Base-by-base conservation (phyloP, 345 rosid species). In the Eucalyptus victrix region DNA sequence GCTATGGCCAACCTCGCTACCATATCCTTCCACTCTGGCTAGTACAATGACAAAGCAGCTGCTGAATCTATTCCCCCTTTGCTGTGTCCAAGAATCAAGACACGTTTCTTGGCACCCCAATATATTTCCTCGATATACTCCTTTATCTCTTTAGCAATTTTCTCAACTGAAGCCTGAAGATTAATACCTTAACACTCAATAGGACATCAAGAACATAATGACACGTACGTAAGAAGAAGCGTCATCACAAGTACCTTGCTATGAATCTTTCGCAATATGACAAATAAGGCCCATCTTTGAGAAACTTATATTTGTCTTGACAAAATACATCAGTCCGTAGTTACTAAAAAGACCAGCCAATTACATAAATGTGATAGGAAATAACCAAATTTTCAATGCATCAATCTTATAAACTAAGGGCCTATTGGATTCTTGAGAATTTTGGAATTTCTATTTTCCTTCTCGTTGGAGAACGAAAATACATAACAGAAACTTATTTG, bases 1-100 rank as follows among this genome's bases (percentile, higher is more conserved):
- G 98, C 97, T 89, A 97, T 91, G 83, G 93, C 99, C 90, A 97
- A 92, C 76, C 99, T 98, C 67, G 98, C 97, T 87, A 98, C 99
- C 93, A 96, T 98, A 89, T 97, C 99, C 90, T 96, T 96, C 92
- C 96, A 92, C n/a, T 98, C 98, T 91, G 97, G 90, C 99, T 97
- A 98, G 91, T 96, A 94, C 56, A 98, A 92, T 18, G 99, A 97
- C 86, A 97, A 89, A 89, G 99, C 98, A 93, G 99, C 99, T 12
- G 98, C 99, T 51, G 97, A 94, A 91, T 97, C 99, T 90, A 96
- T 94, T 88, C 99, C 98, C 87, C 99, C 99, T 96, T 98, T 98
- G 93, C 99, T 97, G 93, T 98, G 99, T 72, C 99, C 98, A 87
- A 96, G 96, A 90, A 98, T 95, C 93, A 98, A 91, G 90, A 98